Evolutionary conservation across 305 asterid species (phyloP), one percentile per base, ranked within the genome.

Genomic region (Withania somnifera): DNA sequence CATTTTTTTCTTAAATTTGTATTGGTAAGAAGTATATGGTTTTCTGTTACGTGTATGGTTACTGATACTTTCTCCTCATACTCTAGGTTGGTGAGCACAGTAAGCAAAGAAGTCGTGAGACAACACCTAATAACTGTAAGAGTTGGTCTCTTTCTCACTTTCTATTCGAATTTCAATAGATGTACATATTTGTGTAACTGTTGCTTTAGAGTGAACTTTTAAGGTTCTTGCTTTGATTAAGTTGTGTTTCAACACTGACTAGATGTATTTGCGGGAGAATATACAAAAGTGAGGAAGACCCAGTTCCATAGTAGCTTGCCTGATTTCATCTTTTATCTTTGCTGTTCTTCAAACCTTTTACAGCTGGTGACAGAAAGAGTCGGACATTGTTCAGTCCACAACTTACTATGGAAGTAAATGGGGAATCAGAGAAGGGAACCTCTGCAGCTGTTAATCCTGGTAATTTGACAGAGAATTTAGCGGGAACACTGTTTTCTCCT

Each of bases 101-200:
- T 50, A 92, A 87, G 92, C 94, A 89, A 86, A 91, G 98, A 90
- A 91, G 93, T 82, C 86, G 87, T 13, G 93, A 89, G 45, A 89
- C 90, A 54, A 90, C n/a, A n/a, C n/a, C 91, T 2, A 84, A 20
- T 17, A 82, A 78, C 75, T 90, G 98, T 91, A 87, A 79, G 87
- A 80, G 82, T 87, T 24, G 60, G 42, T 14, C 60, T 71, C 13
- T 71, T 45, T 42, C 4, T 71, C 38, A 14, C 57, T 42, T 71
- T 50, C 0, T 71, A 6, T 71, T 8, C 9, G 9, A 71, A 68
- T n/a, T 10, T 38, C 77, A 67, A 19, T 38, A 38, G 77, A 38
- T 40, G 19, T 69, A 42, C 34, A 11, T 40, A 40, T 11, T 42
- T 42, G 2, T 42, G 77, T n/a, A 67, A 6, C 20, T 40, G 78